Base-by-base conservation (phyloP, 2,329 filamentous ascomycete genomes). In the Blastomyces percursus region DNA sequence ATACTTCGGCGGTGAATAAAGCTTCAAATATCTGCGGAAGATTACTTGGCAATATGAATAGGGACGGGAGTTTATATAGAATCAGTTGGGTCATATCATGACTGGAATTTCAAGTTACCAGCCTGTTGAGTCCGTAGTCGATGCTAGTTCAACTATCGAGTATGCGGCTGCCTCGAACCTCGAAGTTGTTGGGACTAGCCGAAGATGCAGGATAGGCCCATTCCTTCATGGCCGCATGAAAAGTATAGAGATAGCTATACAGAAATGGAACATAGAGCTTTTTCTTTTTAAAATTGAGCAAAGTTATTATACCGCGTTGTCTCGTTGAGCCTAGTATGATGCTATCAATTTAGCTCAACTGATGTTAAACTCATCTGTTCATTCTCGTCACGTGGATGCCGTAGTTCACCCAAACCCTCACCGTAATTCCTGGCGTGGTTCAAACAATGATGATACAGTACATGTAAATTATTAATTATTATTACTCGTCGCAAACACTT, bases 1-100 rank as follows among this genome's bases (percentile, higher is more conserved):
- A 78, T 79, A 19, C 40, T 59, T 38, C 24, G 19, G 27, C 4
- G 9, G n/a, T 19, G 16, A 27, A 42, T n/a, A 9, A 2, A 42
- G 42, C 24, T 35, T 3, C 19, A 30, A 11, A 21, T 59, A 48
- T 16, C n/a, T 21, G 54, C 12, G 24, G 42, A 8, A n/a, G 57
- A 11, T 32, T 30, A 48, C 56, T 42, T n/a, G 14, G n/a, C 12
- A 35, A 35, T 59, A 32, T 32, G 9, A 50, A 48, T 48, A 14
- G 27, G 30, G 8, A 30, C 11, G 9, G 3, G 5, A 8, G 3
- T 35, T 21, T 32, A 27, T n/a, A 11, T 12, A 48, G 42, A 24
- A 24, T 3, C 32, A 11, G 14, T 3, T n/a, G 14, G 44, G 7
- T 21, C 57, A 59, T 46, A 50, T 59, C 57, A 59, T 59, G 40